A percentile compares a stretch with the other conserved stretches of the same genome.
Evolutionary conservation across 352 stramenopile genomes (phyloP).

Genomic region (Blastocystis sp.): DNA sequence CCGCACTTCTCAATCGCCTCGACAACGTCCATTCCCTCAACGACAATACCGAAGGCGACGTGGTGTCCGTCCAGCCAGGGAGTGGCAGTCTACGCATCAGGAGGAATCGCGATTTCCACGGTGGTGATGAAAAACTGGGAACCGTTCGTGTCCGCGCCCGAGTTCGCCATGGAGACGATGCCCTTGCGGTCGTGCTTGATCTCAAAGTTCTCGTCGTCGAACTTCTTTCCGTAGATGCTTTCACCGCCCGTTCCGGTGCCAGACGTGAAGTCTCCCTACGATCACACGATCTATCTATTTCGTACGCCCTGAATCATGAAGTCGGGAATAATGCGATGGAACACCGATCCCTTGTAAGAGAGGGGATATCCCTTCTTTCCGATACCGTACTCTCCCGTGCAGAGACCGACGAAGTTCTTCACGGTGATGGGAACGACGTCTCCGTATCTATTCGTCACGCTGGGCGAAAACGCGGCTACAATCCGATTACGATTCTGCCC

Average conservation of each 20-base stretch:
- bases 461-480: not conserved
- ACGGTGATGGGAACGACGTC: constrained; percentile 51
- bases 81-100: constrained; percentile 83
- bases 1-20: constrained; percentile 80
- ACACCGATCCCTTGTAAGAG: constrained; percentile 98
- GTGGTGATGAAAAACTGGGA: constrained; percentile 99
- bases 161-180: constrained; percentile 95
- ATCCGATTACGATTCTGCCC: constrained; percentile 29
- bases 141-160: constrained; percentile 89
- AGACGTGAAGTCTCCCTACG: constrained; percentile 43
- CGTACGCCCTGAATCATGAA: constrained; percentile 94
- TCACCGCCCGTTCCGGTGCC: constrained; percentile 88
- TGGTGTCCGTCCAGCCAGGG: constrained; percentile 92
- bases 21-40: constrained; percentile 85
- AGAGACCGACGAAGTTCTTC: constrained; percentile 61
- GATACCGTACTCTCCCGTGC: constrained; percentile 59
- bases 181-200: constrained; percentile 88
- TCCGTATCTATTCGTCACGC: constrained; percentile 22
- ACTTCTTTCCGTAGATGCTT: constrained; percentile 90
- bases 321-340: constrained; percentile 98
- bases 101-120: constrained; percentile 73
- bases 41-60: constrained; percentile 87
- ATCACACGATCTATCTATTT: not conserved
- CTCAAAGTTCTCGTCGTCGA: constrained; percentile 95
- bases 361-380: constrained; percentile 56